Percentiles rank a stretch among this genome's conserved stretches.
phyloP scores from a whole-genome alignment of 148 eudicot genomes.

The Rhododendron vialii region DNA sequence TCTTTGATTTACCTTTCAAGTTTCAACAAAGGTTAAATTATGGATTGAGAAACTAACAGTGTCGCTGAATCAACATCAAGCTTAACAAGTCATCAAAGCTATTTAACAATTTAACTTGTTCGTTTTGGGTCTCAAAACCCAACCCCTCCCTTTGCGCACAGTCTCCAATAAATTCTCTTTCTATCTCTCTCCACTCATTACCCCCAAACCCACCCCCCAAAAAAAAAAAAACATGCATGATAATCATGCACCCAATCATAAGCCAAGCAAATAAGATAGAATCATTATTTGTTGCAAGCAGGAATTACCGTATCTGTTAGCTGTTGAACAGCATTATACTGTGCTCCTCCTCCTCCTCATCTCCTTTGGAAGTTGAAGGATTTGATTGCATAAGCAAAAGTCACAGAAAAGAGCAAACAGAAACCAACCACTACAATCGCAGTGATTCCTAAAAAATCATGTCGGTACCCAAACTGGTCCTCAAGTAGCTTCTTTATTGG shows the following conservation, averaged over 20 bases:
- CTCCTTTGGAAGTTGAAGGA: conserved; percentile 89
- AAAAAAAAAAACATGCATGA: not conserved
- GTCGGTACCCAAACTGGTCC: conserved; percentile 65
- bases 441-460: conserved; percentile 62
- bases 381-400: conserved; percentile 86
- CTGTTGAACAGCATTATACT: not conserved
- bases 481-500: conserved; percentile 40
- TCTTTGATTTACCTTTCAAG: not conserved
- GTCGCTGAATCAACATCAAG: not conserved
- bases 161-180: not conserved
- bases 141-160: too few relatives aligned
- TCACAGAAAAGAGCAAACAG: conserved; percentile 62
- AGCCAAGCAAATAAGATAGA: not conserved
- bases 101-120: too few relatives aligned
- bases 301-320: conserved; percentile 14
- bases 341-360: conserved; percentile 23
- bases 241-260: not conserved
- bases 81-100: not conserved
- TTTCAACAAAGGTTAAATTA: not conserved
- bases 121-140: too few relatives aligned
- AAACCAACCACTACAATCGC: conserved; percentile 63
- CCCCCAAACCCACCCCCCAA: not conserved
- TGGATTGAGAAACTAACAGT: not conserved
- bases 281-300: not conserved
- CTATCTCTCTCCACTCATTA: not conserved